A percentile compares a stretch with the other conserved stretches of the same genome.
These are phyloP conservation scores for Biscutella laevigata DNA, from an alignment of 441 rosid species.

Conservation along the genomic window DNA sequence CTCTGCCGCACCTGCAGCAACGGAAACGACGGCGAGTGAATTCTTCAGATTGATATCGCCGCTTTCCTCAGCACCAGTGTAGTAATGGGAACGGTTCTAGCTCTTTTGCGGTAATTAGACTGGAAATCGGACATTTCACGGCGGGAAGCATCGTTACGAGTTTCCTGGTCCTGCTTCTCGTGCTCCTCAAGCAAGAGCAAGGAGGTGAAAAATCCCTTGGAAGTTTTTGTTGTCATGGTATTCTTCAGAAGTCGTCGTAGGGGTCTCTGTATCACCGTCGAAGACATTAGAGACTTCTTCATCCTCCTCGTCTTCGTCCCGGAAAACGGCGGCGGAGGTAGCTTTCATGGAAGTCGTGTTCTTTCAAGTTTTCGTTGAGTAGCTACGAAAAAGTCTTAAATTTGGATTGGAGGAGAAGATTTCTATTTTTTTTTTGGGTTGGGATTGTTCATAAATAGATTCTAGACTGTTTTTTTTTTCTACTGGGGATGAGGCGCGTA, in stretches of 20 bases:
- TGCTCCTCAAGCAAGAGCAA: conserved; percentile 56
- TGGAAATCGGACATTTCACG: conserved; percentile 44
- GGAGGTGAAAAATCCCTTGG: conserved; percentile 59
- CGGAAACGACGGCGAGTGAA: conserved; percentile 44
- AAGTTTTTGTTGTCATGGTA: conserved; percentile 37
- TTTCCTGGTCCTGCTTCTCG: conserved; percentile 38
- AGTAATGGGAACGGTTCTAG: conserved; percentile 43
- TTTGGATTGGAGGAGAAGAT: conserved; percentile 16
- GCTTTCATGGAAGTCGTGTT: conserved; percentile 22
- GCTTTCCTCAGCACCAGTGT: conserved; percentile 37
- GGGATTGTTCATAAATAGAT: conserved; percentile 29
- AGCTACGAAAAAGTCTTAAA: not conserved
- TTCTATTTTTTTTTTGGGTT: not conserved
- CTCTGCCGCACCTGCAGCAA: conserved; percentile 27
- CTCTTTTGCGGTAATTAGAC: conserved; percentile 42
- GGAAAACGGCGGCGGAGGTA: conserved; percentile 20
- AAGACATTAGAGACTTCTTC: conserved; percentile 29
- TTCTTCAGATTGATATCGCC: conserved; percentile 37
- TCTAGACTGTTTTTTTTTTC: too few species aligned
- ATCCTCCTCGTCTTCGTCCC: conserved; percentile 5
- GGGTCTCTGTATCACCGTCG: conserved; percentile 20
- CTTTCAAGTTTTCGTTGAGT: not conserved
- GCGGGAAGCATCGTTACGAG: conserved; percentile 26
- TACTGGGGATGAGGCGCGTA: conserved; percentile 15
- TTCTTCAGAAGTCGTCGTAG: not conserved